These are phyloP conservation scores for Ustilago cynodontis DNA, from an alignment of 1,284 basidiomycete species.

Conservation along the genomic window DNA sequence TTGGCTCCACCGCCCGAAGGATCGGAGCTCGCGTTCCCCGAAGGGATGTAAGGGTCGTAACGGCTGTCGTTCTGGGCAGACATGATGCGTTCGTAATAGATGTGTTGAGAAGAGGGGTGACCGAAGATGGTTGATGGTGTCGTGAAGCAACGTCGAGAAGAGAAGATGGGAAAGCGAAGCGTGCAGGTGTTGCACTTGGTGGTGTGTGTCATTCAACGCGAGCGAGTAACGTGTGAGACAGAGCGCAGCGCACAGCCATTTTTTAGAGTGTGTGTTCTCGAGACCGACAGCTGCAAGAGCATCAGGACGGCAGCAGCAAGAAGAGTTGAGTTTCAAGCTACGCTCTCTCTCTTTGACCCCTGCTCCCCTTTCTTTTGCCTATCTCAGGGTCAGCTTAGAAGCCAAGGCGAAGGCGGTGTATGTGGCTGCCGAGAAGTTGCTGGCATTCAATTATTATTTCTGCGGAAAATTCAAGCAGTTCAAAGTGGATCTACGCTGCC, in stretches of 20 bases:
- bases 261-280: neutral
- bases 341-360: no score
- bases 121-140: constrained; percentile 9
- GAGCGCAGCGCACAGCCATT: constrained; percentile 12
- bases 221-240: neutral
- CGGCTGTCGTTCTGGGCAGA: constrained; percentile 55
- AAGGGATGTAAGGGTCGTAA: constrained; percentile 68
- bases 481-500: constrained; percentile 12
- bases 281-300: neutral
- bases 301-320: neutral
- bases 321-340: neutral
- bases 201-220: constrained; percentile 3
- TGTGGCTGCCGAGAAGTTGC: no score
- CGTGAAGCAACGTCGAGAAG: neutral
- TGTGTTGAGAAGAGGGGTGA: constrained; percentile 11
- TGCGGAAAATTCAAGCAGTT: constrained; percentile 5
- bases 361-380: neutral
- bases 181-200: neutral
- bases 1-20: constrained; percentile 51
- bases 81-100: constrained; percentile 27
- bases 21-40: constrained; percentile 56
- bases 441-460: neutral
- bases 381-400: neutral
- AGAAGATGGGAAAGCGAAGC: neutral
- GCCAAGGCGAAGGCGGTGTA: no score